Conservation (phyloP, 1,139 yeast species). For the Magnusiomyces ingens region DNA sequence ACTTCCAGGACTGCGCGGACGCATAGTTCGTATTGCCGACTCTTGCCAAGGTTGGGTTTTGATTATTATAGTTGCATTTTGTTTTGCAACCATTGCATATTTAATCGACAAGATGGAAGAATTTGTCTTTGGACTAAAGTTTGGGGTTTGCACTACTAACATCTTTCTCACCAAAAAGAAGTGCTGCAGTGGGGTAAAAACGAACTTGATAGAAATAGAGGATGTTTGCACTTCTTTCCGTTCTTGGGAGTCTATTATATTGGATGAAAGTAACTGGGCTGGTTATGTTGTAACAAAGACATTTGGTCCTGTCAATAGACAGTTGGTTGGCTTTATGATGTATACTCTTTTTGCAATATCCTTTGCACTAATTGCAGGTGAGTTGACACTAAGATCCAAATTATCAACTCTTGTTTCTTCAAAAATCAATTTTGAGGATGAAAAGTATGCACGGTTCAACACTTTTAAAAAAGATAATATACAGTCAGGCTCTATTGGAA, state of each 20-base stretch:
- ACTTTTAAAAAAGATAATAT: too few relatives aligned
- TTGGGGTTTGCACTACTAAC: slow-evolving; percentile 47
- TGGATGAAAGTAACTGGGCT: background rate
- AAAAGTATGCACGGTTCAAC: too few relatives aligned
- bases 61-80: slow-evolving; percentile 43
- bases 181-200: slow-evolving; percentile 35
- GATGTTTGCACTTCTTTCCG: slow-evolving; percentile 1
- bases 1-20: slow-evolving; percentile 34
- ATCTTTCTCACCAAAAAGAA: slow-evolving; percentile 38
- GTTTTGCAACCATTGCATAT: slow-evolving; percentile 47
- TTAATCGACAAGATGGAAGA: slow-evolving; percentile 47
- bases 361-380: slow-evolving; percentile 43
- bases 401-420: slow-evolving; percentile 32
- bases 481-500: too few relatives aligned
- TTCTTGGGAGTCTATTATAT: slow-evolving; percentile 9
- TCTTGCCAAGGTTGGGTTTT: slow-evolving; percentile 45
- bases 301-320: slow-evolving; percentile 8
- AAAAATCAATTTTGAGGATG: background rate
- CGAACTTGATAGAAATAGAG: slow-evolving; percentile 9
- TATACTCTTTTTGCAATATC: slow-evolving; percentile 40
- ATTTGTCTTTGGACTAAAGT: slow-evolving; percentile 46
- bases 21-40: slow-evolving; percentile 29
- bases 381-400: slow-evolving; percentile 45
- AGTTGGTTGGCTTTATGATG: slow-evolving; percentile 35
- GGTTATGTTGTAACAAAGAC: background rate